These are phyloP conservation scores for Vaccinium myrtillus DNA, from an alignment of 148 eudicot species.

Conservation along the genomic window DNA sequence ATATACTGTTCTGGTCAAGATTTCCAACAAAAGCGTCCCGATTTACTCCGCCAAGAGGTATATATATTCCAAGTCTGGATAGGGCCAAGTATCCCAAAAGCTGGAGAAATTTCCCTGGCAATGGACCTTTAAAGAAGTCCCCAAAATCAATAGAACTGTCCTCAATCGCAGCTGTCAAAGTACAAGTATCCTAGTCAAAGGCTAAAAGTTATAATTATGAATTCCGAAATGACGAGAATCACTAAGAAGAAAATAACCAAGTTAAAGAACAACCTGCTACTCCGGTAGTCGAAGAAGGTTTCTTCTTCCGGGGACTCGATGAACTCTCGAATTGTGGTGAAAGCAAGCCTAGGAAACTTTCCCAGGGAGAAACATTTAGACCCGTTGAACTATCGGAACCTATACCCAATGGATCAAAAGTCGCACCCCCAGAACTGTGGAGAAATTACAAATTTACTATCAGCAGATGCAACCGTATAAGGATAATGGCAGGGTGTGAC, in stretches of 20 bases:
- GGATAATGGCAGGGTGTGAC: neutral
- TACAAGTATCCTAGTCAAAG: constrained; percentile 42
- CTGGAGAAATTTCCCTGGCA: constrained; percentile 94
- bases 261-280: constrained; percentile 63
- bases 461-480: constrained; percentile 9
- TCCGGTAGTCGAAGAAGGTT: constrained; percentile 69
- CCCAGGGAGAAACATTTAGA: constrained; percentile 59
- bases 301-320: constrained; percentile 70
- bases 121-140: constrained; percentile 99
- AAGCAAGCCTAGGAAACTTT: constrained; percentile 44
- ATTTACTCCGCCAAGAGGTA: constrained; percentile 98
- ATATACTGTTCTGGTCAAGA: constrained; percentile 84
- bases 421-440: constrained; percentile 50
- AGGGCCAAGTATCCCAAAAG: constrained; percentile 85
- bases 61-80: constrained; percentile 92
- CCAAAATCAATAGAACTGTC: constrained; percentile 95
- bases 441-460: constrained; percentile 1
- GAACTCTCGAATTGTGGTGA: constrained; percentile 63
- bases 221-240: constrained; percentile 8
- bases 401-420: constrained; percentile 87
- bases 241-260: neutral
- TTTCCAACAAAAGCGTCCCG: constrained; percentile 93
- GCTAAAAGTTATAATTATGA: constrained; percentile 26
- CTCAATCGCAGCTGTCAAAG: constrained; percentile 93
- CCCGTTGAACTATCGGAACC: constrained; percentile 46